Evolutionary conservation across 2,329 filamentous ascomycete species (phyloP).

Genomic region (Fusarium chlamydosporum): DNA sequence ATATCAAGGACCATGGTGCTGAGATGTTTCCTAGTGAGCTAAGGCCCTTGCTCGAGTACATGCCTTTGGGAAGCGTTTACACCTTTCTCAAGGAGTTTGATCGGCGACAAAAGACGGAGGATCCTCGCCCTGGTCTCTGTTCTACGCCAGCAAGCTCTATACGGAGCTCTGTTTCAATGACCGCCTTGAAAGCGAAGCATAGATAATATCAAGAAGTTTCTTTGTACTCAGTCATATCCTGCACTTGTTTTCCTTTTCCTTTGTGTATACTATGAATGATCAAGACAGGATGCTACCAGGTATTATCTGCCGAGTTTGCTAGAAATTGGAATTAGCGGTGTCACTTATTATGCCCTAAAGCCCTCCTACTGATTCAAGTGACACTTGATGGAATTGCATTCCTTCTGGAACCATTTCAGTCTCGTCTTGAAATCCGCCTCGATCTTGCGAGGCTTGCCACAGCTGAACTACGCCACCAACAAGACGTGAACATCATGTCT

Average conservation of each 20-base stretch:
- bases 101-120: conserved; percentile 37
- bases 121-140: background rate
- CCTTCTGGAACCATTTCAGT: background rate
- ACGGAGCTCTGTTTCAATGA: conserved; percentile 41
- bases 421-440: fast-evolving
- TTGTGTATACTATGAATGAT: background rate
- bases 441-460: background rate
- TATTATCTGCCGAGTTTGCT: background rate
- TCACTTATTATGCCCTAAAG: background rate
- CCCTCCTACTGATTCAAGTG: background rate
- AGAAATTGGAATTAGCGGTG: background rate
- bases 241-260: background rate
- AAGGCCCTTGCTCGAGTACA: conserved; percentile 39
- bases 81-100: conserved; percentile 47
- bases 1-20: conserved; percentile 44
- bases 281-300: background rate
- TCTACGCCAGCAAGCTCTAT: conserved; percentile 39
- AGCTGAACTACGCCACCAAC: fast-evolving
- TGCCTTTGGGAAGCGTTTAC: conserved; percentile 45
- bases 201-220: background rate
- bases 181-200: conserved; percentile 16
- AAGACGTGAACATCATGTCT: background rate
- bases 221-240: background rate
- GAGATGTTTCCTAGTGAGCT: conserved; percentile 45
- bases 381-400: background rate